Evolutionary conservation across 2,329 filamentous ascomycete genomes (phyloP), one percentile per base, ranked within the genome.

Genomic region (Arthrobotrys conoides): DNA sequence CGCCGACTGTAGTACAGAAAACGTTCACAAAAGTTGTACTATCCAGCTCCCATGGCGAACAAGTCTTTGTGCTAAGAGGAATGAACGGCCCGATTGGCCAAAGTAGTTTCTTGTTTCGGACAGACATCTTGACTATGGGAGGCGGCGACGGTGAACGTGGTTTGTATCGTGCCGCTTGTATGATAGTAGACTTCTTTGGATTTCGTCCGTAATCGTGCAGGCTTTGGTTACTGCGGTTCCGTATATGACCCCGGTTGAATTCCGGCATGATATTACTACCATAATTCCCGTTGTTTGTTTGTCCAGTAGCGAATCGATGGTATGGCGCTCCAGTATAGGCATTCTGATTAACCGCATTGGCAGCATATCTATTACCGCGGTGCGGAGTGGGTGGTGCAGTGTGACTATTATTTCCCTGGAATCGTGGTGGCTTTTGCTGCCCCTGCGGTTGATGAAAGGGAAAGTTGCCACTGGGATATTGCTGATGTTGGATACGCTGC

Each of bases 11-110:
- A 12, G 73, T 77, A 55, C 67, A 77, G 24, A 77, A 57, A 24
- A 77, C 73, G 27, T 77, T 77, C 20, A 77, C 55, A 41, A 77
- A 77, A 30, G 36, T 77, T 8, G 27, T 20, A 22, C 67, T 77
- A 10, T 77, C 73, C 44, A 77, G 27, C 16, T 77, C 67, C 44
- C 30, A 53, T 36, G 73, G 73, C 6, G 67, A 57, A 48, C 27
- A 63, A 22, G 51, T 64, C 41, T 46, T 61, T 14, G n/a, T 65
- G 24, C 71, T 64, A 5, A 63, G 22, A 30, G 73, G 67, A 33
- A 71, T 67, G 22, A 77, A 77, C 5, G 73, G 67, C 10, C 73
- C 73, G 48, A 77, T 64, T 57, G 73, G 73, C 73, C 73, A 77
- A 33, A 77, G 73, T 9, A 77, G 33, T 22, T 36, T 67, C n/a